phyloP scores from a whole-genome alignment of 1,139 yeast species.

The Blastobotrys petasosporus region DNA sequence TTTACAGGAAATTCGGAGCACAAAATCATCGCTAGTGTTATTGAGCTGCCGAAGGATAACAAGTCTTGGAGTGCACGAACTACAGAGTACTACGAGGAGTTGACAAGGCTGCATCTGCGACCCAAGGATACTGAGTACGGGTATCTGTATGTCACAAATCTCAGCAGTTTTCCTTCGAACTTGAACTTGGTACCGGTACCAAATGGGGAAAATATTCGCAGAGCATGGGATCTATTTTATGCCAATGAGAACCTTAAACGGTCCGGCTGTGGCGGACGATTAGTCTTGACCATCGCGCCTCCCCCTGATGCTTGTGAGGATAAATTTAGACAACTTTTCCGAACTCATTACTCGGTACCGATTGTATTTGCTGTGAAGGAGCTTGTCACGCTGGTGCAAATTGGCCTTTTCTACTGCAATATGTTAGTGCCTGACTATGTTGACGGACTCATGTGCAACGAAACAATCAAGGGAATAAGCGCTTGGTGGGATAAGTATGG shows the following conservation, averaged over 20 bases:
- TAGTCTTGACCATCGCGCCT: slow-evolving; percentile 59
- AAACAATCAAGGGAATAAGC: slow-evolving; percentile 63
- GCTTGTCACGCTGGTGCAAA: slow-evolving; percentile 66
- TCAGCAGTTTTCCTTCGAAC: slow-evolving; percentile 73
- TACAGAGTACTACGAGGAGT: slow-evolving; percentile 55
- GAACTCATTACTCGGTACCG: slow-evolving; percentile 48
- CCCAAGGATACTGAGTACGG: slow-evolving; percentile 50
- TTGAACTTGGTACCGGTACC: slow-evolving; percentile 66
- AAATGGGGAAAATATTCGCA: slow-evolving; percentile 45
- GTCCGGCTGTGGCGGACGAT: slow-evolving; percentile 78
- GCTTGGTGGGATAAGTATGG: slow-evolving; percentile 86
- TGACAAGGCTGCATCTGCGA: slow-evolving; percentile 54
- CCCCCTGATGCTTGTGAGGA: slow-evolving; percentile 78
- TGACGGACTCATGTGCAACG: slow-evolving; percentile 78
- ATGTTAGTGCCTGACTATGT: slow-evolving; percentile 63
- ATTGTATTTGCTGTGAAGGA: slow-evolving; percentile 67
- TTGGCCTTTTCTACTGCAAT: slow-evolving; percentile 70
- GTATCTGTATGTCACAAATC: slow-evolving; percentile 68
- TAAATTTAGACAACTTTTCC: slow-evolving; percentile 73
- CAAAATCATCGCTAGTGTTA: slow-evolving; percentile 52
- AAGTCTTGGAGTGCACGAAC: slow-evolving; percentile 53
- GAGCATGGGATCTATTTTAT: slow-evolving; percentile 49
- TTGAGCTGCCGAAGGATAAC: slow-evolving; percentile 53
- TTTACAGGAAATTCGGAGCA: slow-evolving; percentile 78
- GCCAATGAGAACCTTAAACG: slow-evolving; percentile 73